phyloP scores from a whole-genome alignment of 345 rosid genomes.

The Pistacia atlantica region DNA sequence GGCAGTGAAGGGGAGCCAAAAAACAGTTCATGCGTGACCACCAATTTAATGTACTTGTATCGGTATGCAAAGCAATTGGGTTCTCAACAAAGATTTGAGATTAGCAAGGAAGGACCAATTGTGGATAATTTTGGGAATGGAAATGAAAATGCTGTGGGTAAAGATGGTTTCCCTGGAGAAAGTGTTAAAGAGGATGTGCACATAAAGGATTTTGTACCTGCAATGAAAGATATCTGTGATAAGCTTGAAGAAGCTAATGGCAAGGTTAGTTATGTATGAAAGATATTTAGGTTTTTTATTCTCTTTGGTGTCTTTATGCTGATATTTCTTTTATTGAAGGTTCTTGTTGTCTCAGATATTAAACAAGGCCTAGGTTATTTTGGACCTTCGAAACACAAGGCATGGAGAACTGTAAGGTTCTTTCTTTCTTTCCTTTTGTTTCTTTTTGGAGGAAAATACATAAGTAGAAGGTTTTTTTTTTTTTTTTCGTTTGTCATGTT shows the following conservation, averaged over 20 bases:
- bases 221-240: slow-evolving; percentile 81
- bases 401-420: slow-evolving; percentile 80
- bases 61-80: slow-evolving; percentile 82
- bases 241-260: slow-evolving; percentile 77
- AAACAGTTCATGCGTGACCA: slow-evolving; percentile 51
- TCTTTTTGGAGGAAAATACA: neutral
- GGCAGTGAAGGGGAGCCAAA: slow-evolving; percentile 64
- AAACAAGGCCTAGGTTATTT: slow-evolving; percentile 79
- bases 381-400: slow-evolving; percentile 64
- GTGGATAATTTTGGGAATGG: slow-evolving; percentile 31
- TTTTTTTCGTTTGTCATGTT: neutral
- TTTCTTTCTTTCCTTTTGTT: slow-evolving; percentile 3
- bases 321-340: slow-evolving; percentile 54
- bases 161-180: slow-evolving; percentile 42
- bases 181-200: slow-evolving; percentile 56
- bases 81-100: slow-evolving; percentile 71
- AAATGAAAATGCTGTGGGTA: slow-evolving; percentile 35
- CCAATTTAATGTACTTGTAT: slow-evolving; percentile 68
- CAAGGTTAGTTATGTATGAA: slow-evolving; percentile 52
- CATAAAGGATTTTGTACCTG: slow-evolving; percentile 77
- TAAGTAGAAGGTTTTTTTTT: too few relatives aligned
- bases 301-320: slow-evolving; percentile 33
- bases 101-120: slow-evolving; percentile 54
- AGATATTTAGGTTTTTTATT: slow-evolving; percentile 11
- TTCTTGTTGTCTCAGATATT: slow-evolving; percentile 85